Evolutionary conservation across 2,329 filamentous ascomycete species (phyloP).

Genomic region (Sarocladiaceae sp.): DNA sequence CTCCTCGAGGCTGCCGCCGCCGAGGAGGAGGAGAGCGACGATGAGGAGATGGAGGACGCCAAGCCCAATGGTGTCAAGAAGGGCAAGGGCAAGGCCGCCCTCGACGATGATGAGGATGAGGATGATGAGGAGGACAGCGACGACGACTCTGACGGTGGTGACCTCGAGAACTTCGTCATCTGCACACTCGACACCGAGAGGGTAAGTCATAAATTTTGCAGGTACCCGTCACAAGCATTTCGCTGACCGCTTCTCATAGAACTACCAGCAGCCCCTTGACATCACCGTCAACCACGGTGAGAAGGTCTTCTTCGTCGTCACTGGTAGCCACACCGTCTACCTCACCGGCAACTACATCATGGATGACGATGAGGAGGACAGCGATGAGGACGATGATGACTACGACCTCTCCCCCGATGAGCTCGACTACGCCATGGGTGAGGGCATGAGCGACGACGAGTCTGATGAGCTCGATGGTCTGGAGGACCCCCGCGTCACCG

Average conservation of each 20-base stretch:
- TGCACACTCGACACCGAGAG: constrained; percentile 93
- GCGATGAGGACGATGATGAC: constrained; percentile 65
- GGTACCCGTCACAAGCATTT: background rate
- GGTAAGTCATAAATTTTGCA: constrained; percentile 49
- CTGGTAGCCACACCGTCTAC: constrained; percentile 84
- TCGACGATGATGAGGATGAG: constrained; percentile 52
- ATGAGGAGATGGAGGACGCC: constrained; percentile 68
- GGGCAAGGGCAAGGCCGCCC: constrained; percentile 67
- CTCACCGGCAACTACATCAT: constrained; percentile 96
- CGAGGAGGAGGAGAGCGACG: constrained; percentile 56
- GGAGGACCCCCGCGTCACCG: constrained; percentile 75
- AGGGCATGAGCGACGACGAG: constrained; percentile 69
- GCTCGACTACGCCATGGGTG: constrained; percentile 67
- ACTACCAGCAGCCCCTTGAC: constrained; percentile 92
- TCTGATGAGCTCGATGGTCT: constrained; percentile 76
- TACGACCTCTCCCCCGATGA: constrained; percentile 82
- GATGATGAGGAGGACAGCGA: constrained; percentile 52
- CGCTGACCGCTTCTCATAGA: constrained; percentile 43
- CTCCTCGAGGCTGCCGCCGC: constrained; percentile 65
- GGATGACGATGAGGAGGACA: constrained; percentile 59
- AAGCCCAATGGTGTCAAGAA: constrained; percentile 56
- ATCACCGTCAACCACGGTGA: constrained; percentile 88
- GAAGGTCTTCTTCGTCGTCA: constrained; percentile 86
- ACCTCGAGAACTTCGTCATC: constrained; percentile 85
- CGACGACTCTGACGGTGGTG: constrained; percentile 57